Percentiles rank a stretch among this genome's conserved stretches.
Evolutionary conservation across 1,139 yeast genomes (phyloP).

Genomic region (Suhomyces chickasaworum): DNA sequence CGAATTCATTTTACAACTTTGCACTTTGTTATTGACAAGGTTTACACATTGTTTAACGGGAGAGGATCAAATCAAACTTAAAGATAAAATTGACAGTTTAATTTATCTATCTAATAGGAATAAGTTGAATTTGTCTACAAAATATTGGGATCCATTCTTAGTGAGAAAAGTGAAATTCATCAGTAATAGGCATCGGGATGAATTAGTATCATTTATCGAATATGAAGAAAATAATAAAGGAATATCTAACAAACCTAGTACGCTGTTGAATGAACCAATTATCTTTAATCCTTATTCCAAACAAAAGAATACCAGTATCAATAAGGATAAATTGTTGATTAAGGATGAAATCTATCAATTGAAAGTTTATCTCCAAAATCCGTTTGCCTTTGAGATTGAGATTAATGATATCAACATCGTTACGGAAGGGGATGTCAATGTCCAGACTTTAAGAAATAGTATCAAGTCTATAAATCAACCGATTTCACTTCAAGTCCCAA

Average conservation of each 20-base stretch:
- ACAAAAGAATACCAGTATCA: constrained; percentile 16
- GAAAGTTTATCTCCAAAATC: constrained; percentile 68
- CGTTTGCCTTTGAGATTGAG: constrained; percentile 74
- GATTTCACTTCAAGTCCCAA: not conserved
- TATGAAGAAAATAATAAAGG: constrained; percentile 19
- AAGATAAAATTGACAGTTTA: constrained; percentile 31
- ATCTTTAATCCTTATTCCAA: constrained; percentile 42
- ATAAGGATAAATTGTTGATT: constrained; percentile 44
- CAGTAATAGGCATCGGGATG: constrained; percentile 25
- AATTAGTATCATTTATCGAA: constrained; percentile 39
- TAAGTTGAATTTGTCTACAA: constrained; percentile 22
- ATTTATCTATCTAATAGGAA: constrained; percentile 22
- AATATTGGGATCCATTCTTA: constrained; percentile 74
- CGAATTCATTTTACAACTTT: constrained; percentile 47
- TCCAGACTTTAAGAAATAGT: constrained; percentile 30
- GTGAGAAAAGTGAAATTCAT: constrained; percentile 53
- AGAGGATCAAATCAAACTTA: constrained; percentile 39
- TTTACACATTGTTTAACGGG: constrained; percentile 50
- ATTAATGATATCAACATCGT: constrained; percentile 54
- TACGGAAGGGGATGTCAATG: constrained; percentile 30
- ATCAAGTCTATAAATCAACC: constrained; percentile 11
- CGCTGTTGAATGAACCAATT: constrained; percentile 10
- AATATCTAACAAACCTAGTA: constrained; percentile 14
- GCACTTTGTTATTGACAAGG: constrained; percentile 55
- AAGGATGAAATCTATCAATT: constrained; percentile 59